phyloP scores from a whole-genome alignment of 495 filamentous ascomycete species.

The Monascus purpureus region DNA sequence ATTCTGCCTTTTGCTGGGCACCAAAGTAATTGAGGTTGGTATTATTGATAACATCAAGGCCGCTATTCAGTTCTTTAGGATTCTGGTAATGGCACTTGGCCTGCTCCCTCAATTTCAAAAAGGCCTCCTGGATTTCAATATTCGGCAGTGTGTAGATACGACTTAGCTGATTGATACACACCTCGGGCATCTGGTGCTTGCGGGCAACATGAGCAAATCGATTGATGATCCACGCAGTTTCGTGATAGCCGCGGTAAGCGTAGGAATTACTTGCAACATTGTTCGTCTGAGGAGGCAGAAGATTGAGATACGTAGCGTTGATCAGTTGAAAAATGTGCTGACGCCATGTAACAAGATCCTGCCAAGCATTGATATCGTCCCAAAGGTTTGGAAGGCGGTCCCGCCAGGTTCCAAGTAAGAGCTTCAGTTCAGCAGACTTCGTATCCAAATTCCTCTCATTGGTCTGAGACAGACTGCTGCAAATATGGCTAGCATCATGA shows the following conservation, averaged over 20 bases:
- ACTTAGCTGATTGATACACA: slow-evolving; percentile 91
- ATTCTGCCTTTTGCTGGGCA: slow-evolving; percentile 90
- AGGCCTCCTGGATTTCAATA: slow-evolving; percentile 98
- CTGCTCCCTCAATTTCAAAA: slow-evolving; percentile 92
- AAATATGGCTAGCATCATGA: slow-evolving; percentile 94
- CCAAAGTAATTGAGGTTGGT: slow-evolving; percentile 98
- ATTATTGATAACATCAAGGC: slow-evolving; percentile 97
- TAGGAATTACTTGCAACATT: slow-evolving; percentile 75
- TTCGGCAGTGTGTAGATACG: slow-evolving; percentile 98
- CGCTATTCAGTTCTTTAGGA: slow-evolving; percentile 73
- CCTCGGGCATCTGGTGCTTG: slow-evolving; percentile 91
- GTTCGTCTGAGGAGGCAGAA: slow-evolving; percentile 68
- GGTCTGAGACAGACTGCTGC: slow-evolving; percentile 71
- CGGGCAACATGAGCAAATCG: slow-evolving; percentile 94
- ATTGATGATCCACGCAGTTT: slow-evolving; percentile 99
- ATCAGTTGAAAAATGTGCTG: slow-evolving; percentile 98
- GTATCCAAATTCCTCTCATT: slow-evolving; percentile 74
- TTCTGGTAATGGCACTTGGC: slow-evolving; percentile 99
- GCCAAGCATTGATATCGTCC: slow-evolving; percentile 99
- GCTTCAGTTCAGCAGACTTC: slow-evolving; percentile 90
- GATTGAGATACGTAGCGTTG: slow-evolving; percentile 78
- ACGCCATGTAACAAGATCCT: slow-evolving; percentile 96
- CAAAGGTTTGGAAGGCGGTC: slow-evolving; percentile 93
- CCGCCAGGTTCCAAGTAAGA: slow-evolving; percentile 87
- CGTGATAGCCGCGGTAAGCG: slow-evolving; percentile 93